These are phyloP conservation scores for Xylariaceae sp. DNA, from an alignment of 2,329 filamentous ascomycete genomes.

Conservation along the genomic window DNA sequence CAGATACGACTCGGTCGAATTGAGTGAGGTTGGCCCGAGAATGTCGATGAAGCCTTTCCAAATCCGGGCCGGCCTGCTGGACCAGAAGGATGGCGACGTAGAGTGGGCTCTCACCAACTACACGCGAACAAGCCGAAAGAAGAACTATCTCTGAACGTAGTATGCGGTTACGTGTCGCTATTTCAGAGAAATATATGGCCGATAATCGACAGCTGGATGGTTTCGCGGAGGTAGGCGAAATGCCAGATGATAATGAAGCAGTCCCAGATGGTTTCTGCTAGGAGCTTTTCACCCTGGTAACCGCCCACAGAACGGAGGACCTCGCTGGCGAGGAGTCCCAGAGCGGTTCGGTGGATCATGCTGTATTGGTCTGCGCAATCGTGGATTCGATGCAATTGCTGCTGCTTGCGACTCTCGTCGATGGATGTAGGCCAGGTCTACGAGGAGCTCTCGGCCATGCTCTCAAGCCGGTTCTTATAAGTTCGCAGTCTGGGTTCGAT, in stretches of 20 bases:
- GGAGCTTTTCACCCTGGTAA: constrained; percentile 9
- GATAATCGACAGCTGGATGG: constrained; percentile 22
- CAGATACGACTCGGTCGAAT: constrained; percentile 73
- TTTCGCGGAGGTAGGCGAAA: constrained; percentile 21
- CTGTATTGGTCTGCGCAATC: neutral
- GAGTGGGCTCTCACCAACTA: constrained; percentile 98
- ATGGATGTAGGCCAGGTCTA: neutral
- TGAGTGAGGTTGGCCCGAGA: constrained; percentile 83
- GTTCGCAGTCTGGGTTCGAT: neutral
- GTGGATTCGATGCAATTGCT: neutral
- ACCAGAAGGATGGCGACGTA: constrained; percentile 90
- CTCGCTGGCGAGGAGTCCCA: constrained; percentile 16
- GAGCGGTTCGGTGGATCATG: constrained; percentile 11
- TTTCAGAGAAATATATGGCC: constrained; percentile 23
- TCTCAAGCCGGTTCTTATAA: neutral
- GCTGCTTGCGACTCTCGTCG: neutral
- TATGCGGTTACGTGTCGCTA: neutral
- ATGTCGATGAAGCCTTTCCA: constrained; percentile 98
- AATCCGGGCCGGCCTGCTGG: constrained; percentile 83
- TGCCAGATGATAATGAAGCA: constrained; percentile 24
- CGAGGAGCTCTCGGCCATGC: neutral
- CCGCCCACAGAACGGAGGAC: constrained; percentile 16
- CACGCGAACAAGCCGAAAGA: constrained; percentile 88
- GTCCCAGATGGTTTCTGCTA: constrained; percentile 12
- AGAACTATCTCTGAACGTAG: constrained; percentile 72